Conservation (phyloP, 148 eudicot genomes). For the Fallopia convolvulus region DNA sequence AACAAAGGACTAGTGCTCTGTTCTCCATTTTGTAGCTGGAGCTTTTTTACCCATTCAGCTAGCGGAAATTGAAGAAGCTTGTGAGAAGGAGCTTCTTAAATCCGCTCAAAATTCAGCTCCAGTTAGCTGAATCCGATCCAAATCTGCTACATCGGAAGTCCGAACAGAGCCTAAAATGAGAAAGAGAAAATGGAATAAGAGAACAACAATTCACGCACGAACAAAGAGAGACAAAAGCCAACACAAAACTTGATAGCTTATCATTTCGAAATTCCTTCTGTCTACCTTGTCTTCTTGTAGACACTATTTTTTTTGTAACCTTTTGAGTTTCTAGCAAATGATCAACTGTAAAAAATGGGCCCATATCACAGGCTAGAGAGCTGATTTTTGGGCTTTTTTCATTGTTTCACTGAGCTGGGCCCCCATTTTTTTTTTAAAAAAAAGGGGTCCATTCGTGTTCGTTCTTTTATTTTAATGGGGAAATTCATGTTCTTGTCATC, state of each 20-base stretch:
- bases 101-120: too few relatives aligned
- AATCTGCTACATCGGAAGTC: too few relatives aligned
- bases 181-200: neutral
- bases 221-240: neutral
- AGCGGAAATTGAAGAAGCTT: too few relatives aligned
- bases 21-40: too few relatives aligned
- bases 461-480: neutral
- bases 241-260: neutral
- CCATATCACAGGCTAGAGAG: neutral
- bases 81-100: too few relatives aligned
- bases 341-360: neutral
- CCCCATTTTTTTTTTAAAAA: neutral
- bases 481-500: neutral
- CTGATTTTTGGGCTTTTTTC: neutral
- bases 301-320: neutral
- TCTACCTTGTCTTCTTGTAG: neutral
- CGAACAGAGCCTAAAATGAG: too few relatives aligned
- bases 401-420: neutral
- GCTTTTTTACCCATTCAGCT: too few relatives aligned
- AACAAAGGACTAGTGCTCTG: neutral
- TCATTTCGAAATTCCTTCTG: conserved; percentile 1
- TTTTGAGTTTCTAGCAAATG: neutral
- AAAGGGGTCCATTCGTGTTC: neutral
- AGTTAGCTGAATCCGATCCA: too few relatives aligned
- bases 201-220: neutral